Evolutionary conservation across 2,329 filamentous ascomycete species (phyloP).

Genomic region (Metarhizium rileyi): DNA sequence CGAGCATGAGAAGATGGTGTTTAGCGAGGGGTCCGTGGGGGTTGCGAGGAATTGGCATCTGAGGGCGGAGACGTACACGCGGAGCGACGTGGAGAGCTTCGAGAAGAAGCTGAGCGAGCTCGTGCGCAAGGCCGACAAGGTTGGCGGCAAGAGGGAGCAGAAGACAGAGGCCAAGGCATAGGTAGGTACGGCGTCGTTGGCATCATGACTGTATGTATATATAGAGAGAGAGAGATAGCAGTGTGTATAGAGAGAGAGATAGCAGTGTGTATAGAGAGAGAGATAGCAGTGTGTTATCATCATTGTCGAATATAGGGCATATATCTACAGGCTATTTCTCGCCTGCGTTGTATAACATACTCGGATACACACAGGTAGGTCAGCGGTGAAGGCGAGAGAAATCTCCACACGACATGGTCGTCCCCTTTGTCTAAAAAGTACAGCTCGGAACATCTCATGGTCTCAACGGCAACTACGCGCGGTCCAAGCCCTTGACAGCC

Average conservation of each 20-base stretch:
- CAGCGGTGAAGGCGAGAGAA: too few relatives aligned
- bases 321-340: too few relatives aligned
- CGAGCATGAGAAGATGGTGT: slow-evolving; percentile 25
- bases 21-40: slow-evolving; percentile 22
- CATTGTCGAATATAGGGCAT: too few relatives aligned
- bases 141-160: slow-evolving; percentile 10
- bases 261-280: slow-evolving; percentile 7
- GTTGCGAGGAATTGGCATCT: slow-evolving; percentile 27
- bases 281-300: slow-evolving; percentile 1
- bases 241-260: too few relatives aligned
- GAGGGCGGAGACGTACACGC: slow-evolving; percentile 26
- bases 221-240: too few relatives aligned
- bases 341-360: too few relatives aligned
- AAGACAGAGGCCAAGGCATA: slow-evolving; percentile 12
- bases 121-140: slow-evolving; percentile 9
- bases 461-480: slow-evolving; percentile 7
- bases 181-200: slow-evolving; percentile 9
- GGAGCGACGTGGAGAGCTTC: slow-evolving; percentile 25
- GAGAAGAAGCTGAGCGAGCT: slow-evolving; percentile 29
- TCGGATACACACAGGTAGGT: too few relatives aligned
- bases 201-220: slow-evolving; percentile 1
- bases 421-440: too few relatives aligned
- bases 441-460: slow-evolving; percentile 14
- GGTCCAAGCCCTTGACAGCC: slow-evolving; percentile 31
- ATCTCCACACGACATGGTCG: too few relatives aligned